Evolutionary conservation across 768 basidiomycete species (phyloP), one percentile per base, ranked within the genome.

Genomic region (Crassisporium funariophilum): DNA sequence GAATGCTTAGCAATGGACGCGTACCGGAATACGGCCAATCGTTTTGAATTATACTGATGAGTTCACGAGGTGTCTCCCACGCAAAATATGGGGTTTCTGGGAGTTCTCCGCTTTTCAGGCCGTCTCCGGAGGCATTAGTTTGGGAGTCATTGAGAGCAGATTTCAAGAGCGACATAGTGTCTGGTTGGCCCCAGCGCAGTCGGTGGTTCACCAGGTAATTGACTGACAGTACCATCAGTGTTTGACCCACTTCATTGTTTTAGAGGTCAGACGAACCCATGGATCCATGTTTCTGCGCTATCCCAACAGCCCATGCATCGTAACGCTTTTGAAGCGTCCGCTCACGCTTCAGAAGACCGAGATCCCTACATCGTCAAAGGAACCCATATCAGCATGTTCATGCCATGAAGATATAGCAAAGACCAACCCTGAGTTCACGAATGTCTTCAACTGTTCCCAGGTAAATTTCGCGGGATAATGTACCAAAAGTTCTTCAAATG

Each of bases 11-110:
- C 31, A 19, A 25, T 22, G n/a, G 2, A 37, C 13, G 35, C 73
- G 44, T 56, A 86, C 88, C 82, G 5, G 88, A 91, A 64, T 94
- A 94, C 0, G 91, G 91, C 91, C 91, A 94, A 60, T 91, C 89
- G 58, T 92, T 91, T 56, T 73, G 82, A 36, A 86, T 86, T 50
- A 91, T 82, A 57, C 82, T 86, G 53, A 89, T 68, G 42, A 80
- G 69, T 25, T 80, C 69, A 10, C 72, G 55, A 0, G 85, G 78
- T 7, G 81, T 82, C 52, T 84, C 72, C 10, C 77, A 77, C 23
- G 73, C 82, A 64, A 93, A 92, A 63, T 87, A 88, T 10, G 72
- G 34, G 21, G 55, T 66, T n/a, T n/a, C n/a, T 5, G 81, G 81
- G 2, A 67, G 61, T 43, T 68, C 59, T 5, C 55, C 45, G 20